Evolutionary conservation across 1,139 yeast genomes (phyloP), one percentile per base, ranked within the genome.

Genomic region (Scheffersomyces insectosa): DNA sequence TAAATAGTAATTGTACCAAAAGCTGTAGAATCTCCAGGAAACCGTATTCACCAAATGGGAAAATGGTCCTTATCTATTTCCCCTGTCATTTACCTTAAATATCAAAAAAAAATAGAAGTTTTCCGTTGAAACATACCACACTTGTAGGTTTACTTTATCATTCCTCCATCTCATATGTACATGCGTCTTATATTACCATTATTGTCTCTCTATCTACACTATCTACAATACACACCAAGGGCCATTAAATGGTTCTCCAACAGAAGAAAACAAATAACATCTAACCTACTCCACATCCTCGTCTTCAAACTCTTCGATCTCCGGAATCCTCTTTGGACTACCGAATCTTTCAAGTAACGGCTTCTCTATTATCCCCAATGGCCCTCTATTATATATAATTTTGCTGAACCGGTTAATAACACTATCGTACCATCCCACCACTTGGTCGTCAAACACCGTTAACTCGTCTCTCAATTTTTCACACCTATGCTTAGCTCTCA

Each of bases 331-430:
- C 38, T 56, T 54, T 1, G 70, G 64, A 2, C 60, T 61, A 0
- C 78, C 78, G 46, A 70, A 67, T 40, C 79, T 56, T 46, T 73
- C 79, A 13, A 56, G 51, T 32, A 74, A 52, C 1, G 70, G 71
- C 53, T 72, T 72, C 44, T 70, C 76, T 14, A 74, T 53, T 15
- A 74, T 60, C 3, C 78, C 79, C 38, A 74, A 56, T 1, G 79
- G 79, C 0, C 79, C 79, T 40, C 57, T 60, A 41, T 62, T 55
- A 52, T 72, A 72, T 28, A 74, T 66, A 41, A 72, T 70, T 45
- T 63, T 68, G 42, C 75, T 65, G 51, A 70, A 66, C 33, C 73
- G 56, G 42, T 59, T 62, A 16, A 72, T 56, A 16, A 66, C 50
- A 16, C 60, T 56, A 36, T 68, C 71, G 50, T 72, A 72, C 76